These are phyloP conservation scores for Serendipita sp. DNA, from an alignment of 768 basidiomycete species.

Conservation along the genomic window DNA sequence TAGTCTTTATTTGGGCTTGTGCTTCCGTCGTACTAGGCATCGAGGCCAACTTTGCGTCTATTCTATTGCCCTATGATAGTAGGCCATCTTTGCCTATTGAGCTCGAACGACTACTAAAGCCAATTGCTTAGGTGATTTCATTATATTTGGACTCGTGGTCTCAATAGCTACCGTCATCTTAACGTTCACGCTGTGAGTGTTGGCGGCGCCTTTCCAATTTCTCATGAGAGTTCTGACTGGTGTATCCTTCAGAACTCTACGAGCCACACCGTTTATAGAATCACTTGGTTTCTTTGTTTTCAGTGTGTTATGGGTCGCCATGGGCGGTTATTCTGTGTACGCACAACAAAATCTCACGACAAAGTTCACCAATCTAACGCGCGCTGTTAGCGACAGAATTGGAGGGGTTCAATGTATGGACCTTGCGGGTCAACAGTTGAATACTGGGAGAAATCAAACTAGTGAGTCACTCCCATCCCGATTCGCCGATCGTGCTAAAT, in stretches of 20 bases:
- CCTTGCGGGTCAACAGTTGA: background rate
- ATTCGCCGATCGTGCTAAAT: background rate
- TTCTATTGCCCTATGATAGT: slow-evolving; percentile 4
- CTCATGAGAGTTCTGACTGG: background rate
- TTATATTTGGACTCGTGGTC: background rate
- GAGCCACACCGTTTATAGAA: background rate
- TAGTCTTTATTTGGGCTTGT: slow-evolving; percentile 4
- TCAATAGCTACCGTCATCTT: background rate
- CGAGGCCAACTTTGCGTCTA: background rate
- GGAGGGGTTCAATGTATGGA: background rate
- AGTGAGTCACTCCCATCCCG: background rate
- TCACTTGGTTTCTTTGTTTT: background rate
- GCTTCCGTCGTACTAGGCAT: background rate
- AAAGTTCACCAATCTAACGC: background rate
- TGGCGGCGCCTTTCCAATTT: background rate
- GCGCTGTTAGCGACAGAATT: background rate
- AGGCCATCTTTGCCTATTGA: background rate
- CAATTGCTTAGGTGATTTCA: slow-evolving; percentile 2
- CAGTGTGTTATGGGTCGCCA: background rate
- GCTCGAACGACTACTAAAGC: background rate
- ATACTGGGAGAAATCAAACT: background rate
- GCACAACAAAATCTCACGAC: background rate
- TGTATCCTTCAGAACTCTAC: background rate
- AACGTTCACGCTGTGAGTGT: background rate
- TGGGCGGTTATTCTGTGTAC: background rate